Base-by-base conservation (phyloP, 1,139 yeast species). In the Magnusiomyces ingens region DNA sequence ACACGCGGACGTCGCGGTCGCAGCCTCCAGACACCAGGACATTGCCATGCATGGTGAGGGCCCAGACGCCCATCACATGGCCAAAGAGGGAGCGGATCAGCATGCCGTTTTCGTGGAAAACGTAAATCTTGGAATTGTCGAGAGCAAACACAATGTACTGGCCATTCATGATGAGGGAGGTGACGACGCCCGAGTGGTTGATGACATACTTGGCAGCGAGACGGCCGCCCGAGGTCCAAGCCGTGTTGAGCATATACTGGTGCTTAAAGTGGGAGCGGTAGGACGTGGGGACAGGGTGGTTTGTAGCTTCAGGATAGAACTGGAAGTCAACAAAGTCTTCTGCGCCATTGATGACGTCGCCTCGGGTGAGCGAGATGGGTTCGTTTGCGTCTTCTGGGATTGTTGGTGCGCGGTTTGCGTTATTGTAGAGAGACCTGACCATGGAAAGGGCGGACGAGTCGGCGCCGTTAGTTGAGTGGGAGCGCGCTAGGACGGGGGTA, bases 61-160 rank as follows among this genome's bases (percentile, higher is more conserved):
- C 97, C 99, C 99, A 93, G 11, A 93, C 98, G 45, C 98, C 98
- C 64, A 96, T 96, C 56, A 87, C 95, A 64, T 93, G 98, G 4
- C 98, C 98, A 55, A 78, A 77, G 49, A 91, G 73, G 1, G 86
- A 84, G 50, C 81, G 75, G n/a, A 85, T 64, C 53, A 85, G 73
- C 50, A 77, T 74, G 2, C 97, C 97, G n/a, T 85, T 84, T 47
- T 78, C 75, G 37, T 71, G 61, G 59, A 73, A 73, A 21, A 73
- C 75, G 55, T 69, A 71, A 40, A 73, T 73, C 52, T 71, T 69
- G 51, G 76, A 71, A 58, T 72, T 72, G 62, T 73, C 77, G 44
- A 73, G 64, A 1, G 76, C 74, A 48, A 72, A 67, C 21, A 71
- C 72, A 48, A 73, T 71, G 58, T 71, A 73, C 45, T 65, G 63